Percentiles rank a stretch among this genome's conserved stretches.
phyloP scores from a whole-genome alignment of 2,329 filamentous ascomycete species.

The Decorospora gaudefroyi region DNA sequence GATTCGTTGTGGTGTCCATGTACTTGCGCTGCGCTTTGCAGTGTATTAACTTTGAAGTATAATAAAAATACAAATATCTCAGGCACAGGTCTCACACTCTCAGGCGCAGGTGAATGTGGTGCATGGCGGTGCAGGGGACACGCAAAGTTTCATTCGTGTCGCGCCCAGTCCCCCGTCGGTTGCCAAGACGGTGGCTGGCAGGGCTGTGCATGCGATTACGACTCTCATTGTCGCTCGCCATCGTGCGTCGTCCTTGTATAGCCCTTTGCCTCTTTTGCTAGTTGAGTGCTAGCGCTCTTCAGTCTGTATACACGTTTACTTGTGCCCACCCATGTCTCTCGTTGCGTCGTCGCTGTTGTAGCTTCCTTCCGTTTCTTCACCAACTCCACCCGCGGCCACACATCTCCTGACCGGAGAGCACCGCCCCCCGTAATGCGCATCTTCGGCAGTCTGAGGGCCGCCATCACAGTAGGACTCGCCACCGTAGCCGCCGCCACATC shows the following conservation, averaged over 20 bases:
- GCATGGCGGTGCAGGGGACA: not conserved
- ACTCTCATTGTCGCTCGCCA: conserved; percentile 23
- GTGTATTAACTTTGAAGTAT: no score
- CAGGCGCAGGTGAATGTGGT: not conserved
- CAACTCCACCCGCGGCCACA: conserved; percentile 16
- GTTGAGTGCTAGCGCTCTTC: conserved; percentile 10
- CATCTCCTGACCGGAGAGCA: conserved; percentile 30
- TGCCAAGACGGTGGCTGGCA: conserved; percentile 22
- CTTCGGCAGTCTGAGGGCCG: conserved; percentile 27
- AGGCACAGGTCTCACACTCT: no score
- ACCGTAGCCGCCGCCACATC: conserved; percentile 38
- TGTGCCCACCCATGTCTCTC: conserved; percentile 39
- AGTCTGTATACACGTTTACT: conserved; percentile 10
- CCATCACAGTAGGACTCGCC: conserved; percentile 30
- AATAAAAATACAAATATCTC: no score
- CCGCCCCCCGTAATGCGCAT: conserved; percentile 39
- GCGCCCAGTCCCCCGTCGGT: conserved; percentile 24
- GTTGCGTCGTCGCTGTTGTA: conserved; percentile 24
- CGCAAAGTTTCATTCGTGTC: conserved; percentile 27
- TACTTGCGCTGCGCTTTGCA: no score
- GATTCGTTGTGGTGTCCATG: no score
- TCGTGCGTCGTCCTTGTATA: conserved; percentile 16
- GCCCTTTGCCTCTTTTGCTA: conserved; percentile 9
- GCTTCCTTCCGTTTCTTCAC: not conserved
- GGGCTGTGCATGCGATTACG: conserved; percentile 33